Percentiles rank a stretch among this genome's conserved stretches.
Evolutionary conservation across 2,329 filamentous ascomycete genomes (phyloP).

Genomic region (Fusarium floridanum): DNA sequence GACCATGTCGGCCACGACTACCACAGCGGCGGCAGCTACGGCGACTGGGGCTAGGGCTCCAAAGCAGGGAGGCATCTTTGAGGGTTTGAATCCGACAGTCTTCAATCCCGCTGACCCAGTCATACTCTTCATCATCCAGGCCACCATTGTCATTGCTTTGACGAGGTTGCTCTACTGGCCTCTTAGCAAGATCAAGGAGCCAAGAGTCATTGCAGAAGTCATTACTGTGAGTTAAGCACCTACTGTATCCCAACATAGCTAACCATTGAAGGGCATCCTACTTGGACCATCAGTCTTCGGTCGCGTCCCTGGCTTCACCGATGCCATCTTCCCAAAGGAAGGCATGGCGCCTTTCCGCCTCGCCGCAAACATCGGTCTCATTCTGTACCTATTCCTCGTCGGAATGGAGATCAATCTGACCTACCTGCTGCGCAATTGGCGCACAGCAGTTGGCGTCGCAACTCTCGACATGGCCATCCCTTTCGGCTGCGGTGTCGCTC

Average conservation of each 20-base stretch:
- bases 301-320: slow-evolving; percentile 81
- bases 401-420: slow-evolving; percentile 85
- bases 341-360: slow-evolving; percentile 82
- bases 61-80: slow-evolving; percentile 29
- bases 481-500: slow-evolving; percentile 82
- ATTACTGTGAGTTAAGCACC: slow-evolving; percentile 63
- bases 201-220: slow-evolving; percentile 85
- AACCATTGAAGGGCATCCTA: slow-evolving; percentile 68
- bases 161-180: slow-evolving; percentile 73
- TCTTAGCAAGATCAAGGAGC: slow-evolving; percentile 80
- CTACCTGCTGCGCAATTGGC: slow-evolving; percentile 80
- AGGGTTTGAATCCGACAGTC: slow-evolving; percentile 26
- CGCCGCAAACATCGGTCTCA: slow-evolving; percentile 84
- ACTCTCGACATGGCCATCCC: slow-evolving; percentile 83
- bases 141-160: slow-evolving; percentile 25
- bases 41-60: slow-evolving; percentile 14
- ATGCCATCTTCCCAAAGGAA: slow-evolving; percentile 78
- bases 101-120: slow-evolving; percentile 29
- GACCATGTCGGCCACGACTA: slow-evolving; percentile 22
- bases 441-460: slow-evolving; percentile 81
- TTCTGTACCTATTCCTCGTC: slow-evolving; percentile 90
- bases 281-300: slow-evolving; percentile 90
- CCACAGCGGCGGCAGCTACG: slow-evolving; percentile 1
- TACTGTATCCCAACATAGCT: not conserved
- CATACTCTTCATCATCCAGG: slow-evolving; percentile 32